A percentile compares a stretch with the other conserved stretches of the same genome.
phyloP scores from a whole-genome alignment of 2,329 filamentous ascomycete species.

The Lecanosticta acicola region DNA sequence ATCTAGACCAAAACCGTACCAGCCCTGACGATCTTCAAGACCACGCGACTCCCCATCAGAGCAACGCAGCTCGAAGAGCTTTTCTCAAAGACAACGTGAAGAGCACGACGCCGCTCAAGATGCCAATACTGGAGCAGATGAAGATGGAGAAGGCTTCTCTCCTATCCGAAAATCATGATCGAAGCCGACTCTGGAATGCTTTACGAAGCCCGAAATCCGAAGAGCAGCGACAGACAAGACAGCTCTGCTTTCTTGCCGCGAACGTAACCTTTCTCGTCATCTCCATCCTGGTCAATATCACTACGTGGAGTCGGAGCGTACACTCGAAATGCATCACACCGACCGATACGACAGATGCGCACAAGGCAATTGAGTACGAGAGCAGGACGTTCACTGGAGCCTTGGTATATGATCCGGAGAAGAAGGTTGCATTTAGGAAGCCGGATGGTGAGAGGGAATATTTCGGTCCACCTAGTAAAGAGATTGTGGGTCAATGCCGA shows the following conservation, averaged over 20 bases:
- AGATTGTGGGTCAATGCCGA: slow-evolving; percentile 6
- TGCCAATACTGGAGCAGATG: background rate
- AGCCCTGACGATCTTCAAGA: background rate
- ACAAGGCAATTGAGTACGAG: slow-evolving; percentile 12
- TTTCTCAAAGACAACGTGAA: background rate
- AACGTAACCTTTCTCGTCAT: background rate
- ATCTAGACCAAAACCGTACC: background rate
- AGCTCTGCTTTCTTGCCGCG: background rate
- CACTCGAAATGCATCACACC: slow-evolving; percentile 3
- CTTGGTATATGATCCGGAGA: slow-evolving; percentile 10
- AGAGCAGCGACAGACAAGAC: slow-evolving; percentile 1
- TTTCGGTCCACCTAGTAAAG: slow-evolving; percentile 15
- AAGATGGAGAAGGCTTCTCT: background rate
- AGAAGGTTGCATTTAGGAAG: slow-evolving; percentile 4
- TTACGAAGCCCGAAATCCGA: background rate
- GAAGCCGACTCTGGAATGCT: background rate
- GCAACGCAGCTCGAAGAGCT: background rate
- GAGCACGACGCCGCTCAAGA: background rate
- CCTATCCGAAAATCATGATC: background rate
- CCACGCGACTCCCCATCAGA: background rate
- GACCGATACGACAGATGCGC: slow-evolving; percentile 14
- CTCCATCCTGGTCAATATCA: slow-evolving; percentile 1
- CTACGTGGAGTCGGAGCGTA: background rate
- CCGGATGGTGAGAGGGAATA: slow-evolving; percentile 11
- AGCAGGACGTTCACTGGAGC: slow-evolving; percentile 11